Conservation (phyloP, 768 basidiomycete species). For the Favolaschia claudopus region DNA sequence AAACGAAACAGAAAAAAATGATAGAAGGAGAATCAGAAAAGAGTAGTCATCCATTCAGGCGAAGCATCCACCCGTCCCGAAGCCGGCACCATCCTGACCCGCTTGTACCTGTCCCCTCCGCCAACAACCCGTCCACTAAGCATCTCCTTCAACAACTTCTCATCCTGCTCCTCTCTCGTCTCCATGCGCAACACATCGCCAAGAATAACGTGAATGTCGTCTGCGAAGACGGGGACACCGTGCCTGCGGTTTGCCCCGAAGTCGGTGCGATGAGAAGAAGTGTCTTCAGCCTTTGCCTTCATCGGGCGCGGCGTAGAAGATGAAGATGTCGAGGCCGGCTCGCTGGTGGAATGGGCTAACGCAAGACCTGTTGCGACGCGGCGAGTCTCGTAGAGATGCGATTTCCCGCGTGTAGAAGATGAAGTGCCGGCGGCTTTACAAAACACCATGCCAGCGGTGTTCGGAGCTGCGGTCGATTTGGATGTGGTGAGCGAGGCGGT, state of each 20-base stretch:
- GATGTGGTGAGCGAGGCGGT: background rate
- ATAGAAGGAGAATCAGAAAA: conserved; percentile 35
- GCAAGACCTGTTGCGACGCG: background rate
- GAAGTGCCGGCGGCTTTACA: background rate
- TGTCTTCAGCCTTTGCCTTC: background rate
- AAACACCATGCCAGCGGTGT: no score
- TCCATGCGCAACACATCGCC: background rate
- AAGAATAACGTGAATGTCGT: background rate
- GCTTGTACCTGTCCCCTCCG: background rate
- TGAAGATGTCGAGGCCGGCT: conserved; percentile 6
- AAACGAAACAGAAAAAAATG: no score
- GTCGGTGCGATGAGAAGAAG: background rate
- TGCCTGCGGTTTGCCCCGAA: background rate
- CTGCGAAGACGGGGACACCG: conserved; percentile 2
- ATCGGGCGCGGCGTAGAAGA: no score
- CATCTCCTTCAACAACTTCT: background rate
- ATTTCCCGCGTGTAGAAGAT: background rate
- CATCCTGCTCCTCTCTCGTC: conserved; percentile 2
- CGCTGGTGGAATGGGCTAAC: no score
- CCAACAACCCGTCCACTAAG: conserved; percentile 8
- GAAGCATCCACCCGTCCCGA: conserved; percentile 4
- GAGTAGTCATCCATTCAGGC: conserved; percentile 8
- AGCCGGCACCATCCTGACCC: conserved; percentile 10
- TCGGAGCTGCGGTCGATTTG: background rate
- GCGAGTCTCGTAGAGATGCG: background rate